A percentile compares a stretch with the other conserved stretches of the same genome.
Conservation (phyloP, 345 rosid genomes). For the Syzygium aromaticum region DNA sequence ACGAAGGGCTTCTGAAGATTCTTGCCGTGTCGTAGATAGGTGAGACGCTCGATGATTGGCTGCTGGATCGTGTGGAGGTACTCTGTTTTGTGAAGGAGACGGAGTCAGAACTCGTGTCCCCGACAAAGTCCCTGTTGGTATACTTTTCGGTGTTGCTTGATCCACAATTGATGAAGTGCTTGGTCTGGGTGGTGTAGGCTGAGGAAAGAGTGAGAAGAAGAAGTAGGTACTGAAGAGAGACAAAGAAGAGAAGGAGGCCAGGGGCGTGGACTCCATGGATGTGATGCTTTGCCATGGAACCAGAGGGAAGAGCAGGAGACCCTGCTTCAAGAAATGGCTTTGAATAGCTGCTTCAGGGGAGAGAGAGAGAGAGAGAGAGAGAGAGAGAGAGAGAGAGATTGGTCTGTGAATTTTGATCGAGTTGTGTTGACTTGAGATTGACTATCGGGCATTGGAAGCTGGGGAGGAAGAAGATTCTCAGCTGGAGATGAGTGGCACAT, state of each 20-base stretch:
- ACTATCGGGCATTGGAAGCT: background rate
- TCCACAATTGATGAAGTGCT: slow-evolving; percentile 23
- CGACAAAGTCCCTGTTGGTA: slow-evolving; percentile 3
- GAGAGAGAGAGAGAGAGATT: background rate
- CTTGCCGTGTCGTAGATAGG: slow-evolving; percentile 42
- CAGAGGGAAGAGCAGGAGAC: background rate
- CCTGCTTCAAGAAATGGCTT: background rate
- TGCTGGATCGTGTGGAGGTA: background rate
- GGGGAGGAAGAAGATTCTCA: background rate
- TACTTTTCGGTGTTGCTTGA: background rate
- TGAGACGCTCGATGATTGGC: background rate
- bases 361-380: background rate
- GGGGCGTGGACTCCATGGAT: background rate
- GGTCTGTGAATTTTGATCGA: background rate
- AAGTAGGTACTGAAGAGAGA: background rate
- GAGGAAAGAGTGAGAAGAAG: background rate
- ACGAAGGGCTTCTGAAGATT: slow-evolving; percentile 12
- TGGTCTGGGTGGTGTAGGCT: background rate
- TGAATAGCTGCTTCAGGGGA: background rate
- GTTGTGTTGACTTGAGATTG: background rate
- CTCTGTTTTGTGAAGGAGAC: background rate
- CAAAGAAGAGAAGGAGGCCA: background rate
- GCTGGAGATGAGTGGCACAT: background rate
- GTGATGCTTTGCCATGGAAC: background rate
- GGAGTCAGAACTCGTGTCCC: slow-evolving; percentile 1